Evolutionary conservation across 139 green algal species (phyloP), one percentile per base, ranked within the genome.

Genomic region (Micractinium conductrix): DNA sequence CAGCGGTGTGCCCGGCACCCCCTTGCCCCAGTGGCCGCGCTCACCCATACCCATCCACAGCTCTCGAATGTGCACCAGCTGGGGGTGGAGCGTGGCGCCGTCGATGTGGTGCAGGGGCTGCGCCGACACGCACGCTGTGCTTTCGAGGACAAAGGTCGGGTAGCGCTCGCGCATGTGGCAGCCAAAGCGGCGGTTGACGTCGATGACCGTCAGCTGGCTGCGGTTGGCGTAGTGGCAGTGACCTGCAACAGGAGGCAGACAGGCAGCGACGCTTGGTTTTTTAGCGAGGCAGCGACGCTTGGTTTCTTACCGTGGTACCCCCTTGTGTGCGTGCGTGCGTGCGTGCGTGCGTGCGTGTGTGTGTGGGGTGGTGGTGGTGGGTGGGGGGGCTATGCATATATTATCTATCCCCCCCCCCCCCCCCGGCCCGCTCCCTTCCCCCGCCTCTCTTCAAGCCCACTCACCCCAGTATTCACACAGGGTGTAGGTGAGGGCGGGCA

Each of bases 401-500:
- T n/a, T n/a, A n/a, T n/a, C n/a, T n/a, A n/a, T n/a, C n/a, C n/a
- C n/a, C n/a, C n/a, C n/a, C n/a, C n/a, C n/a, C n/a, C n/a, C n/a
- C 12, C 48, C 10, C 48, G 10, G 48, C 48, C 48, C 10, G 12
- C 48, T 16, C 16, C 48, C 48, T 10, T 24, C 12, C 48, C 12
- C 12, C 48, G 10, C 10, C 12, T 24, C 48, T 16, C 5, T 19
- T 14, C 10, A 58, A 58, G 14, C 24, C 5, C 10, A 21, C 65
- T 72, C 65, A 72, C 65, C 65, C 26, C 42, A 72, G 33, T 72
- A 33, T 19, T 72, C 65, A 33, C 65, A 72, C 33, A 72, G 65
- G 33, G 65, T 44, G 33, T 44, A 44, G 33, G n/a, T 42, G n/a
- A 72, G 65, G n/a, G 43, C 43, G 33, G 35, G n/a, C 65, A 72